phyloP scores from a whole-genome alignment of 1,139 yeast genomes.

The Debaryomyces fabryi region DNA sequence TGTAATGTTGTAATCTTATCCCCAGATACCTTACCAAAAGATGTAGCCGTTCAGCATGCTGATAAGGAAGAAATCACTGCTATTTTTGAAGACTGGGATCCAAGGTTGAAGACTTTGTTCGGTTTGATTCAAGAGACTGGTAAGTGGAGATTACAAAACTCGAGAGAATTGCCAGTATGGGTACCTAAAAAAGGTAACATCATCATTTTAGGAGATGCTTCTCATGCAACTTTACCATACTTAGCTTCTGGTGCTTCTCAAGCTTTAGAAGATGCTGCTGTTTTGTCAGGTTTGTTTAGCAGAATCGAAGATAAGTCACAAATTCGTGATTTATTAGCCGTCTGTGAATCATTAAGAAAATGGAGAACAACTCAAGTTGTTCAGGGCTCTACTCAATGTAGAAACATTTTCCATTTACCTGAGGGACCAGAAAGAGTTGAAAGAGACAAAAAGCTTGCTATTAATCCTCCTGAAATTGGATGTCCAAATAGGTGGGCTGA shows the following conservation, averaged over 20 bases:
- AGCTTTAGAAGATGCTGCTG: constrained; percentile 37
- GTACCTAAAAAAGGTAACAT: constrained; percentile 22
- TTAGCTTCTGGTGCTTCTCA: constrained; percentile 45
- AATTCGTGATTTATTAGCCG: constrained; percentile 16
- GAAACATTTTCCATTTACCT: constrained; percentile 26
- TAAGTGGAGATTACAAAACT: constrained; percentile 34
- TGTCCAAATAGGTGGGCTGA: constrained; percentile 33
- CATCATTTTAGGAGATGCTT: constrained; percentile 39
- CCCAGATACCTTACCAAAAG: constrained; percentile 27
- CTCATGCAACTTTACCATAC: constrained; percentile 45
- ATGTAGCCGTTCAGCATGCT: constrained; percentile 22
- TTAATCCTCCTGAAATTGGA: constrained; percentile 19
- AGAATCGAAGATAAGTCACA: constrained; percentile 15
- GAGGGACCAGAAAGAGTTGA: constrained; percentile 26
- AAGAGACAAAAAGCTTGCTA: constrained; percentile 20
- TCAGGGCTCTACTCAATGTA: constrained; percentile 23
- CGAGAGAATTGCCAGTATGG: constrained; percentile 27
- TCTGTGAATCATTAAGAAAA: constrained; percentile 26
- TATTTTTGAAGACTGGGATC: constrained; percentile 33
- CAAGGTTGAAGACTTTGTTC: constrained; percentile 24
- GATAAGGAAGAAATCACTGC: constrained; percentile 25
- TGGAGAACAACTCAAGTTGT: constrained; percentile 29
- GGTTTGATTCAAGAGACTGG: constrained; percentile 22
- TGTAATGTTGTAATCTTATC: constrained; percentile 18
- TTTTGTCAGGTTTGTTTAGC: constrained; percentile 19